phyloP scores from a whole-genome alignment of 106 monocot species.

The Dactylorhiza incarnata region DNA sequence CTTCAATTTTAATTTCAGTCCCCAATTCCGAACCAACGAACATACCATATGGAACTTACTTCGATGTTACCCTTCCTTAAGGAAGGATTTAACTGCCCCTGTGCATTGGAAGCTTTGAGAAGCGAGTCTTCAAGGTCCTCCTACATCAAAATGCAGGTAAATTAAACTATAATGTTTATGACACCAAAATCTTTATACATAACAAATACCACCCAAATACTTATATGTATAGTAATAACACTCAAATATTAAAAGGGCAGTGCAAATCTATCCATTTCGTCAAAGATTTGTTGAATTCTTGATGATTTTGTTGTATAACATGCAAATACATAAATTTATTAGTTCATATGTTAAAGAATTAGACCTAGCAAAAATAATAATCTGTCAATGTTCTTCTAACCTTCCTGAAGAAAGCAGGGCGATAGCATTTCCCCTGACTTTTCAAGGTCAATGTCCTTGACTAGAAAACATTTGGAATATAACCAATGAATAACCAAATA shows the following conservation, averaged over 20 bases:
- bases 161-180: not conserved
- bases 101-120: constrained; percentile 41
- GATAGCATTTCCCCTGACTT: constrained; percentile 74
- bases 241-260: too few species aligned
- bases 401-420: constrained; percentile 93
- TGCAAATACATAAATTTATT: not conserved
- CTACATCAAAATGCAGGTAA: constrained; percentile 18
- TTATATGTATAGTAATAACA: too few species aligned
- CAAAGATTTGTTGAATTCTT: not conserved
- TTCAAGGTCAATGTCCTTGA: constrained; percentile 72
- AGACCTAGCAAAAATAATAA: not conserved
- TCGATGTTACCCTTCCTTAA: constrained; percentile 63
- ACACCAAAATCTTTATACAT: too few species aligned
- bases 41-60: constrained; percentile 17
- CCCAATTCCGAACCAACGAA: not conserved
- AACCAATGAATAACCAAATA: not conserved
- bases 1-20: too few species aligned
- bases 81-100: constrained; percentile 57
- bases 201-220: too few species aligned
- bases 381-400: constrained; percentile 18
- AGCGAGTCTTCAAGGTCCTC: constrained; percentile 89
- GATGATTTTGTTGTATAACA: not conserved
- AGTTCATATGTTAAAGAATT: not conserved
- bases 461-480: constrained; percentile 26
- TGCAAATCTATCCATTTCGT: too few species aligned